Base-by-base conservation (phyloP, 768 basidiomycete species). In the Coprinopsis marcescibilis region DNA sequence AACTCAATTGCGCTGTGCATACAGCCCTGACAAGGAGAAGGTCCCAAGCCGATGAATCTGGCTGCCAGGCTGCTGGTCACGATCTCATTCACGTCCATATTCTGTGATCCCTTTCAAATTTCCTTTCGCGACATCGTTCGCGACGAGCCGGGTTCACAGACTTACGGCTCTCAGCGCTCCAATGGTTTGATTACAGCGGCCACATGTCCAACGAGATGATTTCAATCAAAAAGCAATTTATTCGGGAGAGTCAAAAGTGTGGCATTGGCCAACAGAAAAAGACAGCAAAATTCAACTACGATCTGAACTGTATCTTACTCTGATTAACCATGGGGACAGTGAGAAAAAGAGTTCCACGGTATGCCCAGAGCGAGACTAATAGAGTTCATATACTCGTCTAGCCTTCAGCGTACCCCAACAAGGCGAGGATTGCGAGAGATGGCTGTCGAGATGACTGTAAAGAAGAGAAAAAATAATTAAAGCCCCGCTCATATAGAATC, bases 281-380 rank as follows among this genome's bases (percentile, higher is more conserved):
- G n/a, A n/a, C n/a, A n/a, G n/a, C n/a, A n/a, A n/a, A n/a, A n/a
- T n/a, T n/a, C n/a, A n/a, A n/a, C n/a, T n/a, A n/a, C n/a, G n/a
- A n/a, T n/a, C n/a, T n/a, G n/a, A n/a, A n/a, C n/a, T 81, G 76
- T 83, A 65, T 62, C 78, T 74, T 68, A 68, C 72, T 67, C 81
- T 83, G 83, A 85, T 85, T 85, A 77, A 72, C 80, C 83, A 71
- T 70, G 59, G 65, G 58, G 71, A 69, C 79, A 64, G 63, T 76
- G 53, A 58, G 53, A 53, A 55, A 51, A 55, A 57, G 50, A 72
- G 74, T 61, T 68, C 41, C 72, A 77, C 73, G 78, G 74, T 80
- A 84, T 82, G 83, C 83, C 83, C 82, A 85, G 81, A 65, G 69
- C 68, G 57, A 72, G 77, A 61, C 46, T 54, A 45, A n/a, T 35